A percentile compares a stretch with the other conserved stretches of the same genome.
phyloP scores from a whole-genome alignment of 2,329 filamentous ascomycete species.

The Phyllosticta paracitricarpa region DNA sequence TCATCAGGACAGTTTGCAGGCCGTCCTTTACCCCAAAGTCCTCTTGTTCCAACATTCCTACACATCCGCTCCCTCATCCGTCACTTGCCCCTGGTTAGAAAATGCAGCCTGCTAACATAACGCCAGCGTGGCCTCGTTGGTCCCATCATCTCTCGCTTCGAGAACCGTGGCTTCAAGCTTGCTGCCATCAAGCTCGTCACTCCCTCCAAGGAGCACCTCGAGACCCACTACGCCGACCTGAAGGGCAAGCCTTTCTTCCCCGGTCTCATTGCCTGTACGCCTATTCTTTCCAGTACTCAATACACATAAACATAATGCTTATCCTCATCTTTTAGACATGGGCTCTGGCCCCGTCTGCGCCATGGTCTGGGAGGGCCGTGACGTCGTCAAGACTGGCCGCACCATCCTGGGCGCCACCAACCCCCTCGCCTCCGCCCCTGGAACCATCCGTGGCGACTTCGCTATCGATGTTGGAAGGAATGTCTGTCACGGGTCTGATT shows the following conservation, averaged over 20 bases:
- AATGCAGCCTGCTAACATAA: conserved; percentile 1
- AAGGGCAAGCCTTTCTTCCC: conserved; percentile 93
- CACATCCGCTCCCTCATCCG: neutral
- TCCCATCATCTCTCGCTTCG: conserved; percentile 96
- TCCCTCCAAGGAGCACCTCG: conserved; percentile 87
- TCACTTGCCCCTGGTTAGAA: conserved; percentile 1
- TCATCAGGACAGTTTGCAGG: neutral
- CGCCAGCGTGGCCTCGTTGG: conserved; percentile 87
- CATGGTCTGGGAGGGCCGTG: conserved; percentile 99
- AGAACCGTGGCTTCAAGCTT: conserved; percentile 98
- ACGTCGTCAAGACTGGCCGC: conserved; percentile 98
- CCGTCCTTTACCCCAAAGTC: neutral
- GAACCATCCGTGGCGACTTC: conserved; percentile 95
- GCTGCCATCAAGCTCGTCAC: conserved; percentile 91
- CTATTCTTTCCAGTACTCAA: conserved; percentile 14
- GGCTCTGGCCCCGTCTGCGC: conserved; percentile 90
- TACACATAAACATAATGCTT: neutral
- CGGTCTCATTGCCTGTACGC: conserved; percentile 76
- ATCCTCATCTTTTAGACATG: conserved; percentile 61
- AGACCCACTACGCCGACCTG: conserved; percentile 95
- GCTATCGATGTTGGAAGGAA: conserved; percentile 81
- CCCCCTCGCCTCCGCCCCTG: conserved; percentile 85
- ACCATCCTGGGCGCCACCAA: conserved; percentile 97
- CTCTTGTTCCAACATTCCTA: neutral
- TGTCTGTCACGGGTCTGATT: conserved; percentile 99